phyloP scores from a whole-genome alignment of 1,284 basidiomycete genomes.

The Leccinum fallax region DNA sequence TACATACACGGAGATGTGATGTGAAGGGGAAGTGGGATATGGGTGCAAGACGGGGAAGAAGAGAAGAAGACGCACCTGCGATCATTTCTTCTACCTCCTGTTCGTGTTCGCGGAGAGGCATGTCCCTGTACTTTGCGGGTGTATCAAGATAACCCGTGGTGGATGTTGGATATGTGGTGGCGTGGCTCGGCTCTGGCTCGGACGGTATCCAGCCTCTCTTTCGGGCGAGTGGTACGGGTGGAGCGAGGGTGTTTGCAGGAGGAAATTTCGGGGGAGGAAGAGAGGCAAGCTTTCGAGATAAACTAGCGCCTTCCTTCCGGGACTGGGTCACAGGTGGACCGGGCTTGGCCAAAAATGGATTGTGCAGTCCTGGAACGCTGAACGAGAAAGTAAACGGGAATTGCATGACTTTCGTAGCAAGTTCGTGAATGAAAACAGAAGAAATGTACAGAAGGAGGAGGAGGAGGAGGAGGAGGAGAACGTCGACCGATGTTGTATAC shows the following conservation, averaged over 20 bases:
- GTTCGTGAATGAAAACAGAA: conserved; percentile 17
- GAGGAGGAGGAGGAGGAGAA: background rate
- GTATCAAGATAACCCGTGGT: conserved; percentile 66
- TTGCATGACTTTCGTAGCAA: conserved; percentile 42
- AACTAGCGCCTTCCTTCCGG: conserved; percentile 27
- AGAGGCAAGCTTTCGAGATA: conserved; percentile 15
- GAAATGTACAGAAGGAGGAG: background rate
- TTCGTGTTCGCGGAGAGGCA: conserved; percentile 40
- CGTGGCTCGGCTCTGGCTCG: conserved; percentile 53
- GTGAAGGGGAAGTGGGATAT: background rate
- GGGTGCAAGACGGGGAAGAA: background rate
- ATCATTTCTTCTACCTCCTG: conserved; percentile 47
- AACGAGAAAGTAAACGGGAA: conserved; percentile 71
- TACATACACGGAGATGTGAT: conserved; percentile 26
- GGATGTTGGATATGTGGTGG: conserved; percentile 52
- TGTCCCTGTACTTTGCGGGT: conserved; percentile 61
- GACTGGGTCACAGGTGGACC: conserved; percentile 15
- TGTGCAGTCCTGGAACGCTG: conserved; percentile 60
- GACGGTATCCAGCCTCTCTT: conserved; percentile 75
- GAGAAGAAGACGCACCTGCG: conserved; percentile 45
- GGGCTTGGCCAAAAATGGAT: conserved; percentile 53
- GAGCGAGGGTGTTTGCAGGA: conserved; percentile 25
- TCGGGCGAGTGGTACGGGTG: conserved; percentile 43
- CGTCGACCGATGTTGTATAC: background rate
- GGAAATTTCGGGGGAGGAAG: conserved; percentile 33